Percentiles rank a stretch among this genome's conserved stretches.
Evolutionary conservation across 768 basidiomycete species (phyloP).

Genomic region (Lentinula boryana): DNA sequence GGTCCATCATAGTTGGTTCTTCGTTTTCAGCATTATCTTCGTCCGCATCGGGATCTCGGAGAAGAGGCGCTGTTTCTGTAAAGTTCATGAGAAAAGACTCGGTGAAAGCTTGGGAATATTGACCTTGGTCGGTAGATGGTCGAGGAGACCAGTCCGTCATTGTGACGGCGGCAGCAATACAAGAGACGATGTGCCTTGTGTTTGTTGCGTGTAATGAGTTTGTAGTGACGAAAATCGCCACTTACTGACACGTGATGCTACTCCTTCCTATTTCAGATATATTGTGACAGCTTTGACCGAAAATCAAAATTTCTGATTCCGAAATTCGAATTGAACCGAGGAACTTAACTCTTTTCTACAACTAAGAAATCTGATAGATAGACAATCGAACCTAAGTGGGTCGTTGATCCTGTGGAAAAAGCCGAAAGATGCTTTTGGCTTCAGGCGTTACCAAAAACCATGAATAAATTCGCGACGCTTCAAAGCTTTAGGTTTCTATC

Average conservation of each 20-base stretch:
- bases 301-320: neutral
- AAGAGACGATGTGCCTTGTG: neutral
- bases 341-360: too few species aligned
- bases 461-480: too few species aligned
- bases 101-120: neutral
- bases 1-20: conserved; percentile 34
- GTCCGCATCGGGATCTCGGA: conserved; percentile 43
- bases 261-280: neutral
- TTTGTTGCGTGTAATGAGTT: neutral
- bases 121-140: conserved; percentile 55
- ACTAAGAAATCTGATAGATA: too few species aligned
- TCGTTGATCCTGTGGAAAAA: too few species aligned
- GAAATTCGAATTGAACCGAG: too few species aligned
- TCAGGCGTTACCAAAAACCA: too few species aligned
- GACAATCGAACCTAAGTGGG: too few species aligned
- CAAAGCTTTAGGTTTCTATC: too few species aligned
- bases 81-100: neutral
- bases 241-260: neutral
- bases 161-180: conserved; percentile 18
- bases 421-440: too few species aligned
- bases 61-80: conserved; percentile 60
- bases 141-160: conserved; percentile 55
- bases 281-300: neutral
- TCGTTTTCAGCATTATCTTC: conserved; percentile 19
- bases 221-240: neutral